Evolutionary conservation across 2,329 filamentous ascomycete species (phyloP).

Genomic region (Sporothrix globosa): DNA sequence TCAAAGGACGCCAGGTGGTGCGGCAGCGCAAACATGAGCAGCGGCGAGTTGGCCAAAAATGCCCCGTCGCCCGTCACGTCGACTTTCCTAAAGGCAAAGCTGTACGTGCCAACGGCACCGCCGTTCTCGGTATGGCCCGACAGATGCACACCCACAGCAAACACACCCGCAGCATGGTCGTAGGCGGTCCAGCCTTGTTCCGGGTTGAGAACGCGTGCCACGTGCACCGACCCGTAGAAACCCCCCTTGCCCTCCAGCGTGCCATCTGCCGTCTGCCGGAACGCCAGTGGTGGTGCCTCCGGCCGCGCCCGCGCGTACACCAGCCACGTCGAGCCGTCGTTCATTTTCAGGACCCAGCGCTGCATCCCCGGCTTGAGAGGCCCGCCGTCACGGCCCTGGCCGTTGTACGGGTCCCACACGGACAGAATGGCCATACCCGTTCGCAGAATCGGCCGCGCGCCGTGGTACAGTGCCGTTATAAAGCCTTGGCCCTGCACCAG

Average conservation of each 20-base stretch:
- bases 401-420: constrained; percentile 10
- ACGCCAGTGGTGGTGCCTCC: constrained; percentile 61
- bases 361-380: constrained; percentile 60
- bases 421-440: constrained; percentile 52
- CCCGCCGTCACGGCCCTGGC: background rate
- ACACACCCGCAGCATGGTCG: constrained; percentile 76
- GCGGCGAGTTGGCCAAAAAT: constrained; percentile 44
- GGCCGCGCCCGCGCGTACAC: constrained; percentile 70
- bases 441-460: constrained; percentile 71
- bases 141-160: constrained; percentile 66
- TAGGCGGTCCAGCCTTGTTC: constrained; percentile 58
- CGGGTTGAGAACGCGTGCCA: constrained; percentile 72
- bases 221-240: constrained; percentile 79
- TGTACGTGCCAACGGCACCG: constrained; percentile 69
- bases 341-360: constrained; percentile 75
- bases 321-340: constrained; percentile 76
- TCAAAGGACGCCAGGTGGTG: constrained; percentile 83
- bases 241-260: constrained; percentile 65
- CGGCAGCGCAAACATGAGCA: constrained; percentile 86
- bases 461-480: constrained; percentile 75
- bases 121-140: constrained; percentile 57
- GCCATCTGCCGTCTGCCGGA: constrained; percentile 66
- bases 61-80: constrained; percentile 57
- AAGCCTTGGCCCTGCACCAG: constrained; percentile 89
- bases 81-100: constrained; percentile 70